Conservation (phyloP, 129 eudicot genomes). For the Flaveria bidentis region DNA sequence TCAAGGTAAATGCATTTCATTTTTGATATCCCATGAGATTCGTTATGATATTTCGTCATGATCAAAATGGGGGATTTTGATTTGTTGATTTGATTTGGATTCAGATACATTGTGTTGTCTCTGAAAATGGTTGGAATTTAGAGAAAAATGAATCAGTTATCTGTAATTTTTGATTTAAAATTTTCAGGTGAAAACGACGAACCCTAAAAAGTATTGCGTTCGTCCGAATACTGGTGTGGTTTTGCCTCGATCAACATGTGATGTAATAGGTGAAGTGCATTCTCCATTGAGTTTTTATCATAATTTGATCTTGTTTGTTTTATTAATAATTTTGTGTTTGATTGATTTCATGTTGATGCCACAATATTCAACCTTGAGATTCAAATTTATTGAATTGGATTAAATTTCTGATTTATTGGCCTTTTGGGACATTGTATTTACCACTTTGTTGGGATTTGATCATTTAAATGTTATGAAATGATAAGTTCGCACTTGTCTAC, state of each 20-base stretch:
- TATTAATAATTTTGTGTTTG: no score
- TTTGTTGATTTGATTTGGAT: not conserved
- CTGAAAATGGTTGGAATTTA: constrained; percentile 17
- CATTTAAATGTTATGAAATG: not conserved
- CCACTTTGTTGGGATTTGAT: not conserved
- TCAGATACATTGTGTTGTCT: not conserved
- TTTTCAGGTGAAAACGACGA: constrained; percentile 82
- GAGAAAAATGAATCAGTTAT: not conserved
- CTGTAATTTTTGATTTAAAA: not conserved
- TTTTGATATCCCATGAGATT: no score
- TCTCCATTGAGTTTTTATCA: not conserved
- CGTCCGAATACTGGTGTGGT: constrained; percentile 81
- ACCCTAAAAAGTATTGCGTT: constrained; percentile 89
- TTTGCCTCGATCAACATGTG: constrained; percentile 67
- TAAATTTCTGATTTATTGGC: not conserved
- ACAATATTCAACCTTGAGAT: no score
- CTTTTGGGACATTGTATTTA: not conserved
- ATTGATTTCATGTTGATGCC: no score
- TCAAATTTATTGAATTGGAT: no score
- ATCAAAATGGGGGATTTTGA: not conserved
- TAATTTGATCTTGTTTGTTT: not conserved
- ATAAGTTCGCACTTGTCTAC: not conserved
- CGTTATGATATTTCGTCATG: not conserved
- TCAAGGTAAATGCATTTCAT: constrained; percentile 51
- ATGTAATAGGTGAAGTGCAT: constrained; percentile 64